Conservation (phyloP, 306 rosid species). For the Mimosa bimucronata region DNA sequence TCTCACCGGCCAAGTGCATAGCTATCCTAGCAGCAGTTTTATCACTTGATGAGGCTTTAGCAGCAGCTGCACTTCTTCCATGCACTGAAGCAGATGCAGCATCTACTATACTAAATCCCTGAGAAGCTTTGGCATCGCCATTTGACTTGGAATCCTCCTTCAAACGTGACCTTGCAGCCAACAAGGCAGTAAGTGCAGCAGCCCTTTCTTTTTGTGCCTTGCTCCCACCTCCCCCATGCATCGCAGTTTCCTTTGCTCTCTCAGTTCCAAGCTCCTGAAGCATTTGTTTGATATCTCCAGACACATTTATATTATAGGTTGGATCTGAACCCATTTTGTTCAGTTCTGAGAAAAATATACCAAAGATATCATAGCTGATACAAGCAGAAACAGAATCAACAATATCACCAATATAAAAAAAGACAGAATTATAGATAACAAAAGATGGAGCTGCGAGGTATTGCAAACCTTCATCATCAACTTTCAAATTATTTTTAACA, state of each 20-base stretch:
- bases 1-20: conserved; percentile 93
- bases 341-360: conserved; percentile 58
- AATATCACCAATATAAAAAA: conserved; percentile 23
- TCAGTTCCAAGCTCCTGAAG: conserved; percentile 94
- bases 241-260: conserved; percentile 83
- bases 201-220: conserved; percentile 98
- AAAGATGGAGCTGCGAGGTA: conserved; percentile 35
- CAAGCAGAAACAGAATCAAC: conserved; percentile 11
- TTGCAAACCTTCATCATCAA: conserved; percentile 87
- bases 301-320: conserved; percentile 77
- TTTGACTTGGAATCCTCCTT: conserved; percentile 76
- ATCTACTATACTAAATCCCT: conserved; percentile 89
- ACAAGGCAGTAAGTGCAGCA: conserved; percentile 86
- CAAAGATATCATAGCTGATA: conserved; percentile 31
- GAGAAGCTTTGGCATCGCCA: conserved; percentile 60
- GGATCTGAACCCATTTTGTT: conserved; percentile 76
- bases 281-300: conserved; percentile 96
- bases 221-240: conserved; percentile 98
- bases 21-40: conserved; percentile 98
- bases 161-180: conserved; percentile 80
- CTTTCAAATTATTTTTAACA: conserved; percentile 71
- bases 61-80: conserved; percentile 97
- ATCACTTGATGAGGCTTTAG: conserved; percentile 84
- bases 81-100: conserved; percentile 99
- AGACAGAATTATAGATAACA: conserved; percentile 16